These are phyloP conservation scores for Epichloe gansuensis DNA, from an alignment of 2,329 filamentous ascomycete species.

Conservation along the genomic window DNA sequence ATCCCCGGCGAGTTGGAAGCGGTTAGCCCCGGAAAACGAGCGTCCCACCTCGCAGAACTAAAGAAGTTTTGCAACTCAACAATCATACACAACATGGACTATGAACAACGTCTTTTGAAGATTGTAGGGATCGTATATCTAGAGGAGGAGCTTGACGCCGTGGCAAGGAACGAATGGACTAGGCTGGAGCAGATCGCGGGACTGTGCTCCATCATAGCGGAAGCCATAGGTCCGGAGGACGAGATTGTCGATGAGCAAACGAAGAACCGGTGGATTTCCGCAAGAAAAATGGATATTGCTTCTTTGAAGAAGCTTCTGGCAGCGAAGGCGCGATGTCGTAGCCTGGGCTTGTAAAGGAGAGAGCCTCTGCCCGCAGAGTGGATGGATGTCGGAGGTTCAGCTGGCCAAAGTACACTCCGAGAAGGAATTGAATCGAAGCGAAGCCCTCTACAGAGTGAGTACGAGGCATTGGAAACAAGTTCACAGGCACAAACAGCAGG, in stretches of 20 bases:
- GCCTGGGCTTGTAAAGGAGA: background rate
- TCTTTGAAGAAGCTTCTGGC: conserved; percentile 14
- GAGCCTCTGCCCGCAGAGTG: background rate
- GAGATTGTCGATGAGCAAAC: conserved; percentile 8
- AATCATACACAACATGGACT: conserved; percentile 7
- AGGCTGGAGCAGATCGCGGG: conserved; percentile 15
- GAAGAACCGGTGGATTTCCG: conserved; percentile 14
- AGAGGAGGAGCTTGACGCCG: conserved; percentile 16
- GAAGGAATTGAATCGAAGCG: no score
- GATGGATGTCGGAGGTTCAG: background rate
- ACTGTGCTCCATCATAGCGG: conserved; percentile 16
- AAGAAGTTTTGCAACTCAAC: conserved; percentile 7
- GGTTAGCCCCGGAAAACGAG: conserved; percentile 7
- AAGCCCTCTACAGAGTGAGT: no score
- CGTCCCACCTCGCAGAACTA: conserved; percentile 13
- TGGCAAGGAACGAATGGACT: conserved; percentile 13
- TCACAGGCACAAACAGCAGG: no score
- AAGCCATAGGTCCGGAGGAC: conserved; percentile 12
- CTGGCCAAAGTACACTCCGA: no score
- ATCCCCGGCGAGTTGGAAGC: background rate
- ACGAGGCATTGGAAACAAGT: no score
- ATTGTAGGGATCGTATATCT: conserved; percentile 16
- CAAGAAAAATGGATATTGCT: conserved; percentile 14
- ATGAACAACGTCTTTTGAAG: conserved; percentile 11
- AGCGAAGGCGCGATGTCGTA: background rate